Evolutionary conservation across 805 yeast species (phyloP).

Genomic region (Candida silvatica): DNA sequence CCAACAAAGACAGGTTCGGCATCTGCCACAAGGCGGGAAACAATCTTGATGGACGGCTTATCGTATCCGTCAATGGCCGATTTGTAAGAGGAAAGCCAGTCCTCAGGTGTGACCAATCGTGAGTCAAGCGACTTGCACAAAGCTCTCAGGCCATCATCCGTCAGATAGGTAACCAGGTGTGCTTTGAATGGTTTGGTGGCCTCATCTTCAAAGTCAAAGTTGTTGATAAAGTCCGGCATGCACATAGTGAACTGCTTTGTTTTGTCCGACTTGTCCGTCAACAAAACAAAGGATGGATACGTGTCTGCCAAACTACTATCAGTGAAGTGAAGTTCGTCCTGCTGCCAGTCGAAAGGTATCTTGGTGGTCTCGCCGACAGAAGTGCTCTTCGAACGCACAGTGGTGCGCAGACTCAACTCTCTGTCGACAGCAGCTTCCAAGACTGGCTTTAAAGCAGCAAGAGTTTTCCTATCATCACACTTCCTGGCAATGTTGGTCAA

Average conservation of each 20-base stretch:
- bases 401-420: conserved; percentile 36
- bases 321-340: conserved; percentile 18
- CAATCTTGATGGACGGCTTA: conserved; percentile 37
- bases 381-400: conserved; percentile 23
- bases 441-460: conserved; percentile 25
- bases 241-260: conserved; percentile 25
- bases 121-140: conserved; percentile 28
- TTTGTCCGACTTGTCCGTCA: conserved; percentile 16
- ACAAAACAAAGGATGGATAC: conserved; percentile 45
- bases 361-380: conserved; percentile 16
- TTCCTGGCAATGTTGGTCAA: conserved; percentile 37
- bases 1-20: conserved; percentile 39
- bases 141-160: conserved; percentile 43
- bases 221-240: conserved; percentile 23
- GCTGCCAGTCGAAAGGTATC: not conserved
- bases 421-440: conserved; percentile 26
- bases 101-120: conserved; percentile 35
- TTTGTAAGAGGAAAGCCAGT: conserved; percentile 44
- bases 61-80: conserved; percentile 29
- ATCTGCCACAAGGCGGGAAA: conserved; percentile 38
- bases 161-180: conserved; percentile 37
- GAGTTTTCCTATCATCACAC: conserved; percentile 30
- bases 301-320: conserved; percentile 44
- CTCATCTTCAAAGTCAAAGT: conserved; percentile 1
- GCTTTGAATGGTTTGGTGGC: conserved; percentile 18